phyloP scores from a whole-genome alignment of 2,329 filamentous ascomycete species.

The Botryotinia narcissicola region DNA sequence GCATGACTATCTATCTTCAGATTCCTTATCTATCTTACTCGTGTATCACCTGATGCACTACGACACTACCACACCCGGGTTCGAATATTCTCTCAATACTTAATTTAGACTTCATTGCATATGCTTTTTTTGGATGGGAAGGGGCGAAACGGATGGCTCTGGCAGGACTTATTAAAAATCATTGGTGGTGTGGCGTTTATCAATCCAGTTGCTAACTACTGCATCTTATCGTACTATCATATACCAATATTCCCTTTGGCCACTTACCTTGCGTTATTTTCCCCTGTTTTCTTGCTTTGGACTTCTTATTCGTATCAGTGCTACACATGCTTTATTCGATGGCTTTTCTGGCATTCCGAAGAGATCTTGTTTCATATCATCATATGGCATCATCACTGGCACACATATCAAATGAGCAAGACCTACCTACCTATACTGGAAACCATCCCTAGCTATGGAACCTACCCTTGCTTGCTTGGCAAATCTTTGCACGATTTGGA shows the following conservation, averaged over 20 bases:
- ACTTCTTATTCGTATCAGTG: slow-evolving; percentile 6
- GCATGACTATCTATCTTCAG: slow-evolving; percentile 13
- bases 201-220: neutral
- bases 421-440: neutral
- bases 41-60: slow-evolving; percentile 13
- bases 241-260: slow-evolving; percentile 16
- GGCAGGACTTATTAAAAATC: slow-evolving; percentile 8
- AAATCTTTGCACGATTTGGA: slow-evolving; percentile 16
- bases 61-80: slow-evolving; percentile 5
- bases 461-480: slow-evolving; percentile 1
- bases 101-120: slow-evolving; percentile 11
- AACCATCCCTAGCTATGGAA: neutral
- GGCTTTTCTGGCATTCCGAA: neutral
- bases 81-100: slow-evolving; percentile 3
- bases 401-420: slow-evolving; percentile 3
- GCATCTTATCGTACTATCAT: slow-evolving; percentile 19
- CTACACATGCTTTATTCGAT: slow-evolving; percentile 5
- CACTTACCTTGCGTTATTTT: slow-evolving; percentile 7
- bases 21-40: slow-evolving; percentile 7
- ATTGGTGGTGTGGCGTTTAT: slow-evolving; percentile 15
- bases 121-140: neutral
- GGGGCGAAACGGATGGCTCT: slow-evolving; percentile 7
- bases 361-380: slow-evolving; percentile 12
- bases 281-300: slow-evolving; percentile 6
- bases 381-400: slow-evolving; percentile 12